Conservation (phyloP, 1,139 yeast genomes). For the Groenewaldozyma auringiensis region DNA sequence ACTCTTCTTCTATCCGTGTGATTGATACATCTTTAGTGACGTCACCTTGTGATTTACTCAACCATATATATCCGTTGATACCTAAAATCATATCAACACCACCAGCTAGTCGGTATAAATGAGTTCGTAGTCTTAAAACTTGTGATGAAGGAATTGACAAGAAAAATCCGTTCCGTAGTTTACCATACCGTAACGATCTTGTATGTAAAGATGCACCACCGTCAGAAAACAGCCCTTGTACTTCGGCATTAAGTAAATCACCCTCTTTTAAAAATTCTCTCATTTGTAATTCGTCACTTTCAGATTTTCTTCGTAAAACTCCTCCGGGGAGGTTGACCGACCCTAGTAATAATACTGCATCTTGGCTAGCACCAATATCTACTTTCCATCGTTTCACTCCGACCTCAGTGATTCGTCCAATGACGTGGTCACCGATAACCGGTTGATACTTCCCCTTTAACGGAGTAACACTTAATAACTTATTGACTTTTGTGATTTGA, state of each 20-base stretch:
- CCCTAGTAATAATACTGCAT: constrained; percentile 87
- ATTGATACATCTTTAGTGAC: constrained; percentile 47
- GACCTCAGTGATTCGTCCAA: constrained; percentile 91
- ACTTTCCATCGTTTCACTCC: constrained; percentile 95
- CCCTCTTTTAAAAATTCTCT: constrained; percentile 90
- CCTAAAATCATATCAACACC: constrained; percentile 86
- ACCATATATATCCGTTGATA: constrained; percentile 92
- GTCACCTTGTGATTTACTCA: constrained; percentile 57
- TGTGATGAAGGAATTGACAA: constrained; percentile 74
- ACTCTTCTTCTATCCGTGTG: constrained; percentile 85
- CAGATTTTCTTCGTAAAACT: constrained; percentile 84
- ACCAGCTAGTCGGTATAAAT: constrained; percentile 81
- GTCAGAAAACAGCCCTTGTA: constrained; percentile 79
- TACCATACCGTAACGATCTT: constrained; percentile 90
- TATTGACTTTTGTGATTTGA: constrained; percentile 74
- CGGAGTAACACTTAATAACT: constrained; percentile 78
- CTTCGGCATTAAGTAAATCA: constrained; percentile 93
- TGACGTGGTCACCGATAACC: constrained; percentile 92
- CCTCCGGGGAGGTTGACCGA: constrained; percentile 98
- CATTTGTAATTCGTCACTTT: constrained; percentile 95
- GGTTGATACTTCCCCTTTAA: constrained; percentile 82
- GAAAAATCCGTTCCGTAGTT: constrained; percentile 83
- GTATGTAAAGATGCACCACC: constrained; percentile 95
- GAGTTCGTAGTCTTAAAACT: constrained; percentile 77
- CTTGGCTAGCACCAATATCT: constrained; percentile 89